Evolutionary conservation across 306 rosid species (phyloP).

Genomic region (Senna siamea): DNA sequence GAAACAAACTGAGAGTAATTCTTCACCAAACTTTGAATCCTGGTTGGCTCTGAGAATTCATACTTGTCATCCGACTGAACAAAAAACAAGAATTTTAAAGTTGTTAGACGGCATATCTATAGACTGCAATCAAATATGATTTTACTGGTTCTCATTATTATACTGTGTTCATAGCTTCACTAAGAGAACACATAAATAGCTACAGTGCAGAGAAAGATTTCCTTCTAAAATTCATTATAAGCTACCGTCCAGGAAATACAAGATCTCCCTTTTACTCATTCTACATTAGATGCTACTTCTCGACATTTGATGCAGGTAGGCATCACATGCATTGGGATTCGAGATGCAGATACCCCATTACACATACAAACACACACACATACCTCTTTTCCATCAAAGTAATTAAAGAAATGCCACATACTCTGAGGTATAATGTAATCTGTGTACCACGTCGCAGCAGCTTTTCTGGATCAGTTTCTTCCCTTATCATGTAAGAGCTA

Average conservation of each 20-base stretch:
- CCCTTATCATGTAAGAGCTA: slow-evolving; percentile 85
- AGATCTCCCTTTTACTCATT: neutral
- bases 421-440: slow-evolving; percentile 83
- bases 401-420: slow-evolving; percentile 44
- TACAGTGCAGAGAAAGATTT: neutral
- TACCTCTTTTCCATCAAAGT: neutral
- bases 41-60: slow-evolving; percentile 87
- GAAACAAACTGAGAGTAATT: slow-evolving; percentile 98
- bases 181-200: slow-evolving; percentile 2
- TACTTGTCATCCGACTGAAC: slow-evolving; percentile 88
- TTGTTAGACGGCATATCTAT: neutral
- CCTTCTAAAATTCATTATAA: neutral
- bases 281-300: neutral
- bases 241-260: neutral
- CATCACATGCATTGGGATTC: neutral
- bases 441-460: slow-evolving; percentile 84
- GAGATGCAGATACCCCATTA: slow-evolving; percentile 1
- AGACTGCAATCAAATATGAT: neutral
- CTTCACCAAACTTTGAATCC: slow-evolving; percentile 89
- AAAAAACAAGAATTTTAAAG: neutral
- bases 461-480: slow-evolving; percentile 91
- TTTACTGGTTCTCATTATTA: neutral
- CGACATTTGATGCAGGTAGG: neutral
- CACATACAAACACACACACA: neutral
- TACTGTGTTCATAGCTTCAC: slow-evolving; percentile 7